phyloP scores from a whole-genome alignment of 768 basidiomycete species.

The Termitomyces sp. region DNA sequence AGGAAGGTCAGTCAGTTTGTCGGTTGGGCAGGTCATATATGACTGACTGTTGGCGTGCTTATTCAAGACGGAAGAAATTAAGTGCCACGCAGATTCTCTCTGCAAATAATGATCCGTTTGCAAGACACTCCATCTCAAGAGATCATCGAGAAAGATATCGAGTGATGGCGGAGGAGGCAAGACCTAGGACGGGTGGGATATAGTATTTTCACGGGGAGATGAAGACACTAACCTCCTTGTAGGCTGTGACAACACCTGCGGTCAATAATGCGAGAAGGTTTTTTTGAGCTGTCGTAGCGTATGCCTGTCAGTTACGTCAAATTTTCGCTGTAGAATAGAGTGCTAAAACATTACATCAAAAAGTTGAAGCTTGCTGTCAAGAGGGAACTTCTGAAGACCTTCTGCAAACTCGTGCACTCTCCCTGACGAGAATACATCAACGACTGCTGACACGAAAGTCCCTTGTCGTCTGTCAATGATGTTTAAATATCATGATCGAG shows the following conservation, averaged over 20 bases:
- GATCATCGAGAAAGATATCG: slow-evolving; percentile 41
- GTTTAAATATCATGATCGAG: background rate
- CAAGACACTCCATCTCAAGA: slow-evolving; percentile 58
- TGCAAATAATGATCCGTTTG: slow-evolving; percentile 43
- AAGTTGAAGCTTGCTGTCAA: slow-evolving; percentile 35
- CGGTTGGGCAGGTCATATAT: background rate
- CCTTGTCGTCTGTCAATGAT: slow-evolving; percentile 54
- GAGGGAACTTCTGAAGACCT: slow-evolving; percentile 47
- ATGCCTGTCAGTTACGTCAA: slow-evolving; percentile 25
- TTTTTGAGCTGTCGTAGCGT: slow-evolving; percentile 43
- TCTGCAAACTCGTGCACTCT: slow-evolving; percentile 44
- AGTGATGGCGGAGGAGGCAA: slow-evolving; percentile 42
- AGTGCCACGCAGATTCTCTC: slow-evolving; percentile 46
- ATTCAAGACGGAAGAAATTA: slow-evolving; percentile 70
- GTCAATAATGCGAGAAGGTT: slow-evolving; percentile 65
- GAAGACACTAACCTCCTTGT: slow-evolving; percentile 50
- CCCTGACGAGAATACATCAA: slow-evolving; percentile 52
- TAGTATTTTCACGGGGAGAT: background rate
- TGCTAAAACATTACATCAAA: slow-evolving; percentile 35
- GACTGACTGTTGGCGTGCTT: slow-evolving; percentile 64
- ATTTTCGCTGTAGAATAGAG: slow-evolving; percentile 5
- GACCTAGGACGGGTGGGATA: slow-evolving; percentile 34
- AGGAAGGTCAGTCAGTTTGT: background rate
- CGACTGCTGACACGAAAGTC: slow-evolving; percentile 42
- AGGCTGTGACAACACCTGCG: slow-evolving; percentile 56